Evolutionary conservation across 129 eudicot genomes (phyloP), one percentile per base, ranked within the genome.

Genomic region (Flaveria robusta): DNA sequence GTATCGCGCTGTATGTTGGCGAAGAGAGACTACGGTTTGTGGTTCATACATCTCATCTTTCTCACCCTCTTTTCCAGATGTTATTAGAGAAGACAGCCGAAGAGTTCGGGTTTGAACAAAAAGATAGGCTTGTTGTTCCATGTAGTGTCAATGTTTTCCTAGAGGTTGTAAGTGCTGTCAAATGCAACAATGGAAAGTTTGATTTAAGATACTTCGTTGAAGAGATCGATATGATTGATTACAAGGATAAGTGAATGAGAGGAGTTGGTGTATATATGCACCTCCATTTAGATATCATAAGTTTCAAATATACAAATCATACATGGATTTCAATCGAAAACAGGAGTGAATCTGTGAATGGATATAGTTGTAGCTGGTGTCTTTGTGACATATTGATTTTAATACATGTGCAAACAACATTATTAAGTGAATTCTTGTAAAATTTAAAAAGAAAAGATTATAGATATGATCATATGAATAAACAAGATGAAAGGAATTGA

Each of bases 11-110:
- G 10, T 95, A 95, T 45, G 96, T 89, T 11, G 99, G 99, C 27
- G 97, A 91, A 63, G 99, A 84, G 63, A 74, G 86, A 31, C 77
- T 74, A 8, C 56, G 99, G 60, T 91, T 95, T 27, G 88, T 91
- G 74, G 93, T 95, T 37, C 92, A 87, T 0, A 89, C 96, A 2
- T 76, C 82, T 4, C 86, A 91, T 70, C 92, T 95, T 34, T 86
- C 94, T 2, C 99, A 95, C 80, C 99, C 99, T 41, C 88, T 95
- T 27, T 91, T 95, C 80, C 89, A 82, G 84, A 89, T 95, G 56
- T 70, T 95, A 85, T 52, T 95, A 22, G 99, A 95, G 46, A 95
- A 91, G 83, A 86, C 93, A 0, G 87, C 76, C 8, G 81, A 91
- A 11, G 99, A 95, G 82, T 91, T 86, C 41, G 93, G 83, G 31